These are phyloP conservation scores for Salmacisia buchloeana DNA, from an alignment of 1,284 basidiomycete species.

Conservation along the genomic window DNA sequence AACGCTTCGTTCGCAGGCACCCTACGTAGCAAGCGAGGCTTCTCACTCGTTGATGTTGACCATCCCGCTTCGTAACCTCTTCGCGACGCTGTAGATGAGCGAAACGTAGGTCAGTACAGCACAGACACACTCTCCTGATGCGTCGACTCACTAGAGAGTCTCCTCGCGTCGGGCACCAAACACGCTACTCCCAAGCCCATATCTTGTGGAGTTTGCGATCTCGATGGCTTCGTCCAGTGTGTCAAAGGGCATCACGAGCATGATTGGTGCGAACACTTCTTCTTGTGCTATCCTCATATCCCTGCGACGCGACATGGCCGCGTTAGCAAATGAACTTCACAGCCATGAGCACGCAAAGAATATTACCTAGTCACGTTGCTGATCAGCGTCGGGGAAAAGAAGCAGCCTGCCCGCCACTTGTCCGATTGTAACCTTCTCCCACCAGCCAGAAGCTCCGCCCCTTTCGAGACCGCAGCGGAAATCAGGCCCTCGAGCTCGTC, in stretches of 20 bases:
- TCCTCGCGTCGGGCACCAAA: slow-evolving; percentile 74
- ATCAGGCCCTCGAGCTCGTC: slow-evolving; percentile 67
- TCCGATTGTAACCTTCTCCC: slow-evolving; percentile 63
- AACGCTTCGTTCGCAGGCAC: too few species aligned
- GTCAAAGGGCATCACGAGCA: slow-evolving; percentile 42
- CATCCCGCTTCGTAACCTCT: slow-evolving; percentile 82
- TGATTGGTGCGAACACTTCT: slow-evolving; percentile 45
- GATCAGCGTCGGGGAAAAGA: slow-evolving; percentile 81
- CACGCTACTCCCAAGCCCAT: slow-evolving; percentile 91
- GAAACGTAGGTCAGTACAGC: background rate
- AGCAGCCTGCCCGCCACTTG: slow-evolving; percentile 62
- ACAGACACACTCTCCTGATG: background rate
- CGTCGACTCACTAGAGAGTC: slow-evolving; percentile 55
- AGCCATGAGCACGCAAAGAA: background rate
- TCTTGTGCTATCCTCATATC: slow-evolving; percentile 43
- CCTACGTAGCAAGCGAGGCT: too few species aligned
- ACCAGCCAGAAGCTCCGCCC: slow-evolving; percentile 67
- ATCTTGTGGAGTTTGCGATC: slow-evolving; percentile 78
- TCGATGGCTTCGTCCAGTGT: slow-evolving; percentile 74
- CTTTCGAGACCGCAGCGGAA: slow-evolving; percentile 64
- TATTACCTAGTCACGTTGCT: slow-evolving; percentile 68
- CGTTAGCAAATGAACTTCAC: background rate
- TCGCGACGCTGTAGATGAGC: slow-evolving; percentile 60
- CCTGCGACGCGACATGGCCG: background rate
- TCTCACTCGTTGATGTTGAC: slow-evolving; percentile 69